Base-by-base conservation (phyloP, 2,329 filamentous ascomycete species). In the Apiospora sp. region DNA sequence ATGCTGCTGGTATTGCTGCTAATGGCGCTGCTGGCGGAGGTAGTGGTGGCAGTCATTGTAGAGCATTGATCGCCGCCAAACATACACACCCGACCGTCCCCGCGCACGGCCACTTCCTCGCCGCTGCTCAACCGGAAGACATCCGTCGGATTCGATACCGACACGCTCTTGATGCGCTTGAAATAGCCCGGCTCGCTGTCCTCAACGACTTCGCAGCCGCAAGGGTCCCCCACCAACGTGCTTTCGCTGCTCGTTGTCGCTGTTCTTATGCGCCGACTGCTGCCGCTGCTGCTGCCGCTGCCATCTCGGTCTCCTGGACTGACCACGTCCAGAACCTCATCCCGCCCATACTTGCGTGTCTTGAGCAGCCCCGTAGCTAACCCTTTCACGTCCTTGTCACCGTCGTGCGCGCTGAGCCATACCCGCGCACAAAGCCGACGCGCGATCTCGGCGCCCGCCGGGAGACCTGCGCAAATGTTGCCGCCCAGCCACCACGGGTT, bases 331-430 rank as follows among this genome's bases (percentile, higher is more conserved):
- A 84, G 82, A 1, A 89, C 84, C 69, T 90, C 86, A 46, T 87
- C 83, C 12, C 79, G 75, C 0, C 78, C 80, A 77, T 84, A 88
- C 69, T 80, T 82, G 69, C 79, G 81, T 19, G 86, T 88, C 74
- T 84, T 85, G 5, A 90, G 82, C 77, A 87, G 83, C 54, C 80
- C 85, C 5, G 86, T 88, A 3, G 85, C 86, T 69, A 89, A 77
- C 0, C 90, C 90, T 4, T 82, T 83, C 37, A 87, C 85, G 48
- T 88, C 83, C 77, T 91, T 92, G 41, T 88, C 86, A 6, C 87
- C 89, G 76, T 92, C 90, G 74, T 91, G 90, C 0, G 90, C 87
- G 71, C 87, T 86, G 27, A 93, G 85, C 91, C 91, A 93, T 1
- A 85, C 83, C 72, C 84, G 84, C 4, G 89, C 89, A 16, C 85